Evolutionary conservation across 2,329 filamentous ascomycete genomes (phyloP), one percentile per base, ranked within the genome.

Genomic region (Fusarium xyrophilum): DNA sequence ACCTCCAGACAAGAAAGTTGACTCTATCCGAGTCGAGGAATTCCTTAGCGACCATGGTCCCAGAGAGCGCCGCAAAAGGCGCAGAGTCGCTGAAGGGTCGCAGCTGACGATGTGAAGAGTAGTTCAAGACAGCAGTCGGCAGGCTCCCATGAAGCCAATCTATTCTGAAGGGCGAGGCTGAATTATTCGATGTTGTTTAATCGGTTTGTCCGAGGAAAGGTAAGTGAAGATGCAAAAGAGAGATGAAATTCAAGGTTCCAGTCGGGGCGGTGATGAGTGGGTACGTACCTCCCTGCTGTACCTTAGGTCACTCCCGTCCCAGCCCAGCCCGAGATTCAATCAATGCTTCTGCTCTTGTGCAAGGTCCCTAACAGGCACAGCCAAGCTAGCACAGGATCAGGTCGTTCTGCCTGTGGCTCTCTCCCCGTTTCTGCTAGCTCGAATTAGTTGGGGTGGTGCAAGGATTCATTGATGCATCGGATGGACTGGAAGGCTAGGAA

Each of bases 1-100:
- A 90, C 88, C 87, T 89, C 88, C 88, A 90, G 77, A 90, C 84
- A 78, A 90, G 84, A 83, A 87, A 90, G 82, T 90, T 90, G 84
- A 90, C 82, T 82, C 86, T 84, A 79, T 90, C 84, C 71, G 86
- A 89, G 83, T 89, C 85, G 75, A 90, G 83, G 76, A 83, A 83
- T 81, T 88, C 86, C 82, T 88, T 88, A 75, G 73, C 72, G 71
- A 79, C 78, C 85, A 88, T 88, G 74, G 73, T 75, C 27, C 67
- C 69, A 67, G 68, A 71, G 68, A 67, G 75, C 75, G 75, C 75
- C 76, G 72, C 69, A 72, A 69, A 70, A 74, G 75, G 76, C 76
- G 77, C 75, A 71, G 68, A 60, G 74, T 72, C 67, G 74, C 70
- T 67, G 67, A 68, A 65, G 56, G 65, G 68, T 63, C 60, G 64